phyloP scores from a whole-genome alignment of 1,284 basidiomycete species.

The Ganoderma lucidum region DNA sequence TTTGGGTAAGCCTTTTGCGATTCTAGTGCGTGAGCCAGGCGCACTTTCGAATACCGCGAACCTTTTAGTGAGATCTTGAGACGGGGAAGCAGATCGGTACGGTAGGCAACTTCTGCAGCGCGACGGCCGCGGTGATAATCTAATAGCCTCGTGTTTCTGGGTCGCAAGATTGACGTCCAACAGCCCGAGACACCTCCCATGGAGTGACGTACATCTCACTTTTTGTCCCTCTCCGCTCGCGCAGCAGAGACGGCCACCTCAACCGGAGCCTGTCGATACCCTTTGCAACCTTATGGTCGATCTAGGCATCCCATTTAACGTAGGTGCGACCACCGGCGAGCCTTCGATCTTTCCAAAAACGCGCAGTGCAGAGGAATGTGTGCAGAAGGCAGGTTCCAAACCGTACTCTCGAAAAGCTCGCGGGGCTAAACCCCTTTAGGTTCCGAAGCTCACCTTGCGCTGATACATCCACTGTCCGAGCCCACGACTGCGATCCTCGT shows the following conservation, averaged over 20 bases:
- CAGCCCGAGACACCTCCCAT: constrained; percentile 3
- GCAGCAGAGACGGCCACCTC: not conserved
- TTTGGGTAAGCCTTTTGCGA: not conserved
- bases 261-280: not conserved
- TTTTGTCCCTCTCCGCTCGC: not conserved
- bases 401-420: not conserved
- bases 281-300: not conserved
- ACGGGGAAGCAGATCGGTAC: constrained; percentile 5
- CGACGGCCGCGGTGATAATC: constrained; percentile 22
- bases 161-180: constrained; percentile 9
- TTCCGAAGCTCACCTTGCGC: not conserved
- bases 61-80: constrained; percentile 18
- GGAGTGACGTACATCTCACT: not conserved
- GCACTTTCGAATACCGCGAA: constrained; percentile 19
- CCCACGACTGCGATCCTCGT: constrained; percentile 6
- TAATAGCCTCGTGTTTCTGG: constrained; percentile 27
- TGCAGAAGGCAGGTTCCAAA: not conserved
- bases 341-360: not conserved
- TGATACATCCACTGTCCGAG: constrained; percentile 2
- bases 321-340: not conserved
- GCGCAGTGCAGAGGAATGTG: constrained; percentile 4
- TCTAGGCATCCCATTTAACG: not conserved
- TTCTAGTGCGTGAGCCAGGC: constrained; percentile 9
- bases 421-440: constrained; percentile 3
- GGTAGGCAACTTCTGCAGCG: not conserved